These are phyloP conservation scores for Penicillium polonicum DNA, from an alignment of 2,329 filamentous ascomycete genomes.

Conservation along the genomic window DNA sequence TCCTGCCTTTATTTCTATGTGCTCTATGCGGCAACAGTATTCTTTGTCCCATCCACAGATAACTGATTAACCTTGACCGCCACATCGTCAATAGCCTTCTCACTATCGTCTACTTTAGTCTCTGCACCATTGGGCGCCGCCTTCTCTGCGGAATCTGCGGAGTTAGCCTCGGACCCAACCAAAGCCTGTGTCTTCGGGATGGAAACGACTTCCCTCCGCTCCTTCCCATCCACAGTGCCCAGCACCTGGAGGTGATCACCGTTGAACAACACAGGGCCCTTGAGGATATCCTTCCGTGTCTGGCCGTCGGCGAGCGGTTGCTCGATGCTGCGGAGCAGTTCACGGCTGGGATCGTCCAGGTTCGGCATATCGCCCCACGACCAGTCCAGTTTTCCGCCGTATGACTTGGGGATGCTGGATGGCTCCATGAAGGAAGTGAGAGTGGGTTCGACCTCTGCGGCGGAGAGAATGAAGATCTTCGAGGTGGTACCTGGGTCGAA, in stretches of 20 bases:
- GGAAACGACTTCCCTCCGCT: constrained; percentile 29
- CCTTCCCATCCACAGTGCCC: constrained; percentile 36
- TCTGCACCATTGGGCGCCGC: not conserved
- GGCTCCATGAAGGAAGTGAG: constrained; percentile 79
- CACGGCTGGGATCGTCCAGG: constrained; percentile 57
- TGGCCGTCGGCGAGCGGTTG: constrained; percentile 26
- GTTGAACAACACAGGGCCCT: constrained; percentile 39
- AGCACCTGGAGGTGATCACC: constrained; percentile 35
- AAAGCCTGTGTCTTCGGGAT: constrained; percentile 17
- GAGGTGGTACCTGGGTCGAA: constrained; percentile 91
- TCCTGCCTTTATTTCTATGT: constrained; percentile 6
- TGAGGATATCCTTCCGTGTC: constrained; percentile 31
- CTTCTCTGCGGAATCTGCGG: not conserved
- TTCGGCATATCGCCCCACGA: constrained; percentile 72
- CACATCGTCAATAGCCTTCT: constrained; percentile 7
- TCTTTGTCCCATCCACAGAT: not conserved
- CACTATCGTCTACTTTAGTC: not conserved
- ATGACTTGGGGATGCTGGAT: constrained; percentile 81
- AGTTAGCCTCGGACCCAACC: not conserved
- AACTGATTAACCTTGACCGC: constrained; percentile 5
- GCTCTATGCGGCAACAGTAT: constrained; percentile 4
- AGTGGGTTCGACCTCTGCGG: constrained; percentile 71
- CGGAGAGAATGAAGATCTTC: constrained; percentile 88
- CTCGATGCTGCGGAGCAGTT: constrained; percentile 34
- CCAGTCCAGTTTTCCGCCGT: constrained; percentile 84